These are phyloP conservation scores for Zymoseptoria pseudotritici DNA, from an alignment of 2,329 filamentous ascomycete species.

Conservation along the genomic window DNA sequence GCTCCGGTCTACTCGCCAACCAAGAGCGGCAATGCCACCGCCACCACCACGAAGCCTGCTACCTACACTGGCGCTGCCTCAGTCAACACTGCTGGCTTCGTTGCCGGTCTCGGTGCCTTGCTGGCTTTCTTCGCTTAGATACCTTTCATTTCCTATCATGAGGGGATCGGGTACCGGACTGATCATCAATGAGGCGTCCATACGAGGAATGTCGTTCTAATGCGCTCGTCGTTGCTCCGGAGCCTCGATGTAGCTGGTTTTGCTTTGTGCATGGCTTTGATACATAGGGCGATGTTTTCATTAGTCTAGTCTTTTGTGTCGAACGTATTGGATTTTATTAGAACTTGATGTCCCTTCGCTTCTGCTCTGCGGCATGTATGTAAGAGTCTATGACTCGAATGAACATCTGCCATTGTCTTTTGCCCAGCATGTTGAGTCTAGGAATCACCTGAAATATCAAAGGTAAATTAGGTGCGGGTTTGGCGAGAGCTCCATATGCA, in stretches of 20 bases:
- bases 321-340: background rate
- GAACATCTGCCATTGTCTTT: background rate
- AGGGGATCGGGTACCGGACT: background rate
- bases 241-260: background rate
- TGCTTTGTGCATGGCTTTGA: background rate
- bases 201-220: background rate
- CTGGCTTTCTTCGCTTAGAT: background rate
- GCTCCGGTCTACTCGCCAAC: background rate
- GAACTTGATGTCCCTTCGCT: background rate
- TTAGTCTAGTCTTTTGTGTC: background rate
- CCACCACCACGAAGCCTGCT: background rate
- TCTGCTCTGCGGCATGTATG: background rate
- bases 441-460: no score
- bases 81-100: background rate
- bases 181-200: background rate
- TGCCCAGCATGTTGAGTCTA: background rate
- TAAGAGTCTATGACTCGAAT: background rate
- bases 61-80: background rate
- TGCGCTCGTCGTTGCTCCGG: background rate
- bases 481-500: no score
- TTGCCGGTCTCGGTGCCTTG: background rate
- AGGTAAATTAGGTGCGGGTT: background rate
- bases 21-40: background rate
- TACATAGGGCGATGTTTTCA: background rate
- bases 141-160: background rate